Conservation (phyloP, 805 yeast genomes). For the Priceomyces medius region DNA sequence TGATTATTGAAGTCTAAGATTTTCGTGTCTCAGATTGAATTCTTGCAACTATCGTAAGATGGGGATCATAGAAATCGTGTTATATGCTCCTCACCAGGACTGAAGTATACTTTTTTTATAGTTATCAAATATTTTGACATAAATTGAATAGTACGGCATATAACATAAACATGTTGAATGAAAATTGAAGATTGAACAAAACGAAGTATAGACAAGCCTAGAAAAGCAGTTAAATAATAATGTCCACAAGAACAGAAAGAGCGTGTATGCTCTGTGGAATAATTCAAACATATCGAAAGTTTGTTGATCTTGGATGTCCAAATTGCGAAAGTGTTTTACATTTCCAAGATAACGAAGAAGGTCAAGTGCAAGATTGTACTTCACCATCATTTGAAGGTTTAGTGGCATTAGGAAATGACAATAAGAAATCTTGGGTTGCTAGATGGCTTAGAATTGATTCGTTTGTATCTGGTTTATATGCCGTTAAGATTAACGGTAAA, state of each 20-base stretch:
- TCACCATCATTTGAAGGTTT: constrained; percentile 96
- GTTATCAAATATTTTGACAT: too few species aligned
- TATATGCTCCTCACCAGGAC: too few species aligned
- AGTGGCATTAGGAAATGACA: constrained; percentile 84
- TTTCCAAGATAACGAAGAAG: constrained; percentile 74
- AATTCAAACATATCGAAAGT: constrained; percentile 72
- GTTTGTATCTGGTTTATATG: constrained; percentile 86
- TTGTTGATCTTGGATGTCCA: constrained; percentile 88
- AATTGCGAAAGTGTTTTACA: constrained; percentile 90
- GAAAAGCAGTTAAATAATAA: constrained; percentile 12
- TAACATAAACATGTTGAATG: too few species aligned
- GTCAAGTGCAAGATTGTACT: constrained; percentile 84
- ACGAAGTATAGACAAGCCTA: too few species aligned
- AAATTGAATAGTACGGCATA: too few species aligned
- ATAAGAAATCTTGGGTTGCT: constrained; percentile 88
- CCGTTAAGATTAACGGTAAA: constrained; percentile 89
- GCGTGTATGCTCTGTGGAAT: constrained; percentile 98
- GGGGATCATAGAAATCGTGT: too few species aligned
- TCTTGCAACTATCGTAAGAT: too few species aligned
- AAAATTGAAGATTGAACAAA: too few species aligned
- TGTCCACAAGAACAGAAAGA: constrained; percentile 71
- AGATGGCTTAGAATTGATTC: constrained; percentile 91
- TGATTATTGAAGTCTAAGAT: too few species aligned
- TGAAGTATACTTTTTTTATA: too few species aligned
- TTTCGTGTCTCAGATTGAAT: too few species aligned